These are phyloP conservation scores for Colletotrichum trifolii DNA, from an alignment of 2,329 filamentous ascomycete genomes.

Conservation along the genomic window DNA sequence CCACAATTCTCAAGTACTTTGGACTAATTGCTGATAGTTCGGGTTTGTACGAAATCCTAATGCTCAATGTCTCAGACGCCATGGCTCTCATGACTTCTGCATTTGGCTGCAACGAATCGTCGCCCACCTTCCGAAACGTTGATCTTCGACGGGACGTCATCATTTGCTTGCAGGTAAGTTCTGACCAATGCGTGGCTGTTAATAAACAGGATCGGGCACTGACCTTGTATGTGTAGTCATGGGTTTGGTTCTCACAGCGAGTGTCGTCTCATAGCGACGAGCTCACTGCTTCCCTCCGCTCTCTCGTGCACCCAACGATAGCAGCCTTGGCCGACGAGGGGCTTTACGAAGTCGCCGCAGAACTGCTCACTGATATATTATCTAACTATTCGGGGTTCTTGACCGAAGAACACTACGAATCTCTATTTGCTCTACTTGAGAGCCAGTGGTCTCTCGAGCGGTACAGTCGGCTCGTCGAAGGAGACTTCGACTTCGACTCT, in stretches of 20 bases:
- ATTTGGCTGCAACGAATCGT: slow-evolving; percentile 41
- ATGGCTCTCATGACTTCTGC: slow-evolving; percentile 52
- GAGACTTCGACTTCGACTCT: slow-evolving; percentile 72
- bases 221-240: slow-evolving; percentile 62
- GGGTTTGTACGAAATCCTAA: slow-evolving; percentile 52
- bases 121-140: slow-evolving; percentile 45
- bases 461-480: slow-evolving; percentile 65
- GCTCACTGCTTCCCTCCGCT: slow-evolving; percentile 68
- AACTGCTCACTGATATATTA: slow-evolving; percentile 73
- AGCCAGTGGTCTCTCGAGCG: slow-evolving; percentile 68
- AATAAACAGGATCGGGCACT: neutral
- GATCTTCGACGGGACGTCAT: slow-evolving; percentile 63
- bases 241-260: slow-evolving; percentile 79
- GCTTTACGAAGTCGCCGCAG: slow-evolving; percentile 69
- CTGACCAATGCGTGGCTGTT: neutral
- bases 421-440: slow-evolving; percentile 69
- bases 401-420: slow-evolving; percentile 65
- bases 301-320: slow-evolving; percentile 69
- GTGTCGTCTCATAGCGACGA: slow-evolving; percentile 67
- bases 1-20: slow-evolving; percentile 1
- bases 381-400: slow-evolving; percentile 74
- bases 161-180: slow-evolving; percentile 68
- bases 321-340: slow-evolving; percentile 68
- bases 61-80: slow-evolving; percentile 54
- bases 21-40: slow-evolving; percentile 42